Percentiles rank a stretch among this genome's conserved stretches.
Evolutionary conservation across 345 rosid species (phyloP).

Genomic region (Eucalyptus marginata): DNA sequence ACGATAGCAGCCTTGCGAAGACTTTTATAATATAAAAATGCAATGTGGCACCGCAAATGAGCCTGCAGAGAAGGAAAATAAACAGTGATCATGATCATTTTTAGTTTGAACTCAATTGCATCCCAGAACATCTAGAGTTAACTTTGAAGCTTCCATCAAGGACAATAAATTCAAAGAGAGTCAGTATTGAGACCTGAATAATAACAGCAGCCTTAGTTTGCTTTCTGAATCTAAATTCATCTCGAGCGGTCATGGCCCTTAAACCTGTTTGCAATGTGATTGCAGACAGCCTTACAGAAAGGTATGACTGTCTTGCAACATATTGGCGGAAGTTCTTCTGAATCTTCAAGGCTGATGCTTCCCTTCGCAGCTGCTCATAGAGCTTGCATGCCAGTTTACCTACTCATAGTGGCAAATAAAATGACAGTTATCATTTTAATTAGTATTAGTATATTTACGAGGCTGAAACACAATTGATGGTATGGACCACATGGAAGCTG

Average conservation of each 20-base stretch:
- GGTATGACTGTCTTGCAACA: conserved; percentile 57
- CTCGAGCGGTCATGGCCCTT: conserved; percentile 92
- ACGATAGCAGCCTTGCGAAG: conserved; percentile 75
- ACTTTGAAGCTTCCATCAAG: neutral
- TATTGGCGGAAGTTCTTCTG: conserved; percentile 73
- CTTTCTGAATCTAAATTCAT: conserved; percentile 86
- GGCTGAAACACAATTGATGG: neutral
- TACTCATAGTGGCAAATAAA: conserved; percentile 6
- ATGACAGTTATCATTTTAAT: neutral
- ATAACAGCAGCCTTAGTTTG: conserved; percentile 85
- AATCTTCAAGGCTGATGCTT: conserved; percentile 85
- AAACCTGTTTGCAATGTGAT: conserved; percentile 72
- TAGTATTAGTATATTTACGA: neutral
- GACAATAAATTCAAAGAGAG: conserved; percentile 1
- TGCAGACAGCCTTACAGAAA: conserved; percentile 39
- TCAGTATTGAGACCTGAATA: conserved; percentile 51
- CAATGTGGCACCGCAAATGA: conserved; percentile 49
- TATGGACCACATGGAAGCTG: neutral
- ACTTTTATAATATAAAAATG: conserved; percentile 60
- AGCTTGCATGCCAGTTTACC: conserved; percentile 82
- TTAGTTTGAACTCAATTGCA: neutral
- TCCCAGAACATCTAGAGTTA: neutral
- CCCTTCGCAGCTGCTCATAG: conserved; percentile 68
- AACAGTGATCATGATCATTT: neutral
- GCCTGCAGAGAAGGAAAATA: conserved; percentile 45